A percentile compares a stretch with the other conserved stretches of the same genome.
phyloP scores from a whole-genome alignment of 352 stramenopile species.

The Pythium aphanidermatum region DNA sequence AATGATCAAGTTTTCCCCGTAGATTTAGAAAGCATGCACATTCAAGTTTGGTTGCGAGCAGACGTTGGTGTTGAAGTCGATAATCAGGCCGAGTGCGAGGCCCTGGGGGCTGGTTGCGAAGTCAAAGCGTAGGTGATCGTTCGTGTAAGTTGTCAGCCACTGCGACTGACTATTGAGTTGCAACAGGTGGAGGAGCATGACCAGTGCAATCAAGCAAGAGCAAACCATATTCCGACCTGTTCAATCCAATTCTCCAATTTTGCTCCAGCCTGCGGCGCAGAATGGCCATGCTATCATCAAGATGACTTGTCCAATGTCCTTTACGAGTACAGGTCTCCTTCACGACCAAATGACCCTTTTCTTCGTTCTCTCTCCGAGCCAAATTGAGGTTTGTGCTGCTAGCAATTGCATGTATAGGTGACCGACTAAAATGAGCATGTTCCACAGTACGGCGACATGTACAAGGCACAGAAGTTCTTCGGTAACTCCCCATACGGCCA shows the following conservation, averaged over 20 bases:
- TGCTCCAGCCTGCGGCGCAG: slow-evolving; percentile 24
- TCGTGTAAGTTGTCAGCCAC: too few species aligned
- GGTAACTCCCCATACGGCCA: slow-evolving; percentile 62
- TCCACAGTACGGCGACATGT: slow-evolving; percentile 27
- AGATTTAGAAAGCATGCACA: too few species aligned
- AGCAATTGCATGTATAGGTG: not conserved
- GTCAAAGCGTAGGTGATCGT: slow-evolving; percentile 30
- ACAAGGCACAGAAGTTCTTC: slow-evolving; percentile 57
- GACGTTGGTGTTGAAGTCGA: slow-evolving; percentile 49
- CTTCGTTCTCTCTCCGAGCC: slow-evolving; percentile 43
- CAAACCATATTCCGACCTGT: slow-evolving; percentile 12
- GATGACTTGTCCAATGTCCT: slow-evolving; percentile 43
- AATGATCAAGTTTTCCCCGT: too few species aligned
- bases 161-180: too few species aligned
- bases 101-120: slow-evolving; percentile 30
- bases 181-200: slow-evolving; percentile 17
- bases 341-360: slow-evolving; percentile 62
- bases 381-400: slow-evolving; percentile 30
- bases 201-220: not conserved
- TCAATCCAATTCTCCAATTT: slow-evolving; percentile 12
- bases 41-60: slow-evolving; percentile 43
- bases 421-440: not conserved
- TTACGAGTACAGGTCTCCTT: slow-evolving; percentile 22
- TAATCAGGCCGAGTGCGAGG: slow-evolving; percentile 24
- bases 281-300: slow-evolving; percentile 30